A percentile compares a stretch with the other conserved stretches of the same genome.
Evolutionary conservation across 805 yeast genomes (phyloP).

Genomic region (Candida hungchunana): DNA sequence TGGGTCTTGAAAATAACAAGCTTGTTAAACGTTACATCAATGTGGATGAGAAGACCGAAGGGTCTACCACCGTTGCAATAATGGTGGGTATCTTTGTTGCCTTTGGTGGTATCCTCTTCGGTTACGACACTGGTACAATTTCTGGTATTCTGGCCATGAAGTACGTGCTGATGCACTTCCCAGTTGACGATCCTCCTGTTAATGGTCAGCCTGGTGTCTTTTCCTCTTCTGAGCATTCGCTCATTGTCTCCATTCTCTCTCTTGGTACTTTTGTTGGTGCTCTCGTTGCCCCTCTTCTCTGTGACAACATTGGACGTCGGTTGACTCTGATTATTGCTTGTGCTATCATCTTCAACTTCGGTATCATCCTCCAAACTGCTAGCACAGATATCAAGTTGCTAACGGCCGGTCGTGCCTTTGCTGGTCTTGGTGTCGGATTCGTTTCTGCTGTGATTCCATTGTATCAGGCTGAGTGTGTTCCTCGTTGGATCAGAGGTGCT

Average conservation of each 20-base stretch:
- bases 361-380: conserved; percentile 47
- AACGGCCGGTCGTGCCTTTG: conserved; percentile 65
- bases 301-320: conserved; percentile 55
- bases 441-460: conserved; percentile 70
- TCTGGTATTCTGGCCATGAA: conserved; percentile 64
- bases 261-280: conserved; percentile 73
- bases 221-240: conserved; percentile 45
- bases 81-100: conserved; percentile 60
- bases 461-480: conserved; percentile 78
- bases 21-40: conserved; percentile 36
- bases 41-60: conserved; percentile 44
- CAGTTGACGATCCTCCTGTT: conserved; percentile 30
- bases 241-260: conserved; percentile 70
- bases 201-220: conserved; percentile 36
- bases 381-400: conserved; percentile 43
- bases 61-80: conserved; percentile 44
- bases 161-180: conserved; percentile 44
- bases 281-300: conserved; percentile 51
- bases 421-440: conserved; percentile 72
- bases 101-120: conserved; percentile 62
- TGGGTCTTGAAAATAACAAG: conserved; percentile 27
- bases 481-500: conserved; percentile 75
- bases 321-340: conserved; percentile 41
- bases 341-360: conserved; percentile 46
- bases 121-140: conserved; percentile 67